phyloP scores from a whole-genome alignment of 2,329 filamentous ascomycete species.

The Paradendryphiella salina region DNA sequence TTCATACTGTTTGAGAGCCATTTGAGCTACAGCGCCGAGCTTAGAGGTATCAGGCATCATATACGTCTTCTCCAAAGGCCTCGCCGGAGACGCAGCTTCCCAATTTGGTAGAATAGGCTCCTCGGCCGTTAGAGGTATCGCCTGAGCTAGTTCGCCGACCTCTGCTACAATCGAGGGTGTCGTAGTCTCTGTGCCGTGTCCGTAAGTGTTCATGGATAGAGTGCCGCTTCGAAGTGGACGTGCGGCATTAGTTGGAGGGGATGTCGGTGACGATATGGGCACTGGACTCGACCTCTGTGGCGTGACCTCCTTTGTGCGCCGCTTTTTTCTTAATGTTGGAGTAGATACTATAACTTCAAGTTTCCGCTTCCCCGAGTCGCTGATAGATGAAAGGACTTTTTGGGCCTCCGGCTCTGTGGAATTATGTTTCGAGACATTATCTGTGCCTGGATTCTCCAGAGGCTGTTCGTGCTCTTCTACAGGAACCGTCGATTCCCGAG shows the following conservation, averaged over 20 bases:
- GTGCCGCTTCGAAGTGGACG: background rate
- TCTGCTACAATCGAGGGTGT: background rate
- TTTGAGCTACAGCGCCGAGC: constrained; percentile 15
- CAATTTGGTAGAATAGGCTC: background rate
- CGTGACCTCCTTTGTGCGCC: background rate
- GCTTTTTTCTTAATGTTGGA: constrained; percentile 8
- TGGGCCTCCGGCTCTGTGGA: background rate
- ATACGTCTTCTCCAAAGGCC: background rate
- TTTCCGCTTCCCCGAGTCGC: constrained; percentile 11
- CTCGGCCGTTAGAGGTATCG: background rate
- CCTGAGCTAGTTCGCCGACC: background rate
- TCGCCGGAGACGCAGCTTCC: background rate
- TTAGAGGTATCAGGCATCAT: constrained; percentile 1
- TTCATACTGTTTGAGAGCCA: constrained; percentile 36
- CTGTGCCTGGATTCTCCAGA: background rate
- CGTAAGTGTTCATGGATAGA: background rate
- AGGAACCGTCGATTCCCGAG: background rate
- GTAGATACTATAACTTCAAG: background rate
- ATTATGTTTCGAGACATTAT: background rate
- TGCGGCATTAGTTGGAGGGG: background rate
- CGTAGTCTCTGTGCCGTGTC: background rate
- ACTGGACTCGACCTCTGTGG: background rate
- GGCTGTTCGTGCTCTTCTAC: background rate
- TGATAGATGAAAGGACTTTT: background rate
- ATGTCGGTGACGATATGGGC: background rate